Conservation (phyloP, 2,329 filamentous ascomycete species). For the Talaromyces sp. region DNA sequence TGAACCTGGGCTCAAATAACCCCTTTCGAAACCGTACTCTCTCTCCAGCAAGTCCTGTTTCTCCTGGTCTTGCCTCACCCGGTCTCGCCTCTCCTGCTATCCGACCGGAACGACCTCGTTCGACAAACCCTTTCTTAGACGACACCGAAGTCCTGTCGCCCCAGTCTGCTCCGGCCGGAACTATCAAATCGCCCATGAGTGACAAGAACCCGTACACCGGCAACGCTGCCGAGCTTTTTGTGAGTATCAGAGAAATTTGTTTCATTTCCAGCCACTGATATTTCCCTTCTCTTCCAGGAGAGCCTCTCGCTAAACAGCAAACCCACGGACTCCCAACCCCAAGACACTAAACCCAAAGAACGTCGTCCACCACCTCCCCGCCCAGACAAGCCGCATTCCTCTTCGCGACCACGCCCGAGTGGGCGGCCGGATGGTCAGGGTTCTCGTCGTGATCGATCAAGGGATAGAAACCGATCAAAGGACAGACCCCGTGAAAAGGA, state of each 20-base stretch:
- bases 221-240: conserved; percentile 56
- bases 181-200: conserved; percentile 25
- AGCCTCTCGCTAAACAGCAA: conserved; percentile 35
- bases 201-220: conserved; percentile 35
- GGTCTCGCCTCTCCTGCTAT: conserved; percentile 14
- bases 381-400: conserved; percentile 26
- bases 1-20: conserved; percentile 44
- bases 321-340: conserved; percentile 32
- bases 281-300: conserved; percentile 26
- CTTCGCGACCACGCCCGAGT: conserved; percentile 20
- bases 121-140: conserved; percentile 61
- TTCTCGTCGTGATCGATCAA: conserved; percentile 10
- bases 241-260: conserved; percentile 38
- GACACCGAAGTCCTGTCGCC: conserved; percentile 35
- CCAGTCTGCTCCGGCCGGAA: conserved; percentile 29
- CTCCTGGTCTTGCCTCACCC: conserved; percentile 13
- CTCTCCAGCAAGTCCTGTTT: conserved; percentile 30
- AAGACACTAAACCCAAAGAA: conserved; percentile 32
- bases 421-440: conserved; percentile 21
- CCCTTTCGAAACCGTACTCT: conserved; percentile 47
- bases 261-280: conserved; percentile 9
- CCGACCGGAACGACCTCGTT: conserved; percentile 46
- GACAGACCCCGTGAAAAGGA: conserved; percentile 19
- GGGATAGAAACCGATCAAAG: conserved; percentile 1
- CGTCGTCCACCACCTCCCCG: conserved; percentile 30